Conservation (phyloP, 768 basidiomycete species). For the Pholiota molesta region DNA sequence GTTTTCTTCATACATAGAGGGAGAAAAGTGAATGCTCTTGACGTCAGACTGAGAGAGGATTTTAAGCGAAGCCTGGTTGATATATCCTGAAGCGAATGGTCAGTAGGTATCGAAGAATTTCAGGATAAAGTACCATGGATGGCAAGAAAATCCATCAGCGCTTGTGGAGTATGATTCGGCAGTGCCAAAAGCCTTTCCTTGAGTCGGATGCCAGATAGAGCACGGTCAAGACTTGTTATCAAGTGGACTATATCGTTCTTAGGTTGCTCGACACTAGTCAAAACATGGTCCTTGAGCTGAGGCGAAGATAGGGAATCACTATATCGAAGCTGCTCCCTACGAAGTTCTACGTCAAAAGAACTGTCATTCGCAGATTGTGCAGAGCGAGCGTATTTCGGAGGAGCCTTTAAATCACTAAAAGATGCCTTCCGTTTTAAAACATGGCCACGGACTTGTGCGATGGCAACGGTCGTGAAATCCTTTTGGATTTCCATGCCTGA, state of each 20-base stretch:
- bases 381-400: conserved; percentile 49
- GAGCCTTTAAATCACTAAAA: conserved; percentile 46
- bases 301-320: conserved; percentile 18
- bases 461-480: background rate
- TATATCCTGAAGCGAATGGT: conserved; percentile 38
- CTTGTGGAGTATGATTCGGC: conserved; percentile 39
- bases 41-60: conserved; percentile 51
- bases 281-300: background rate
- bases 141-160: conserved; percentile 42
- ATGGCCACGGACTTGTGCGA: conserved; percentile 17
- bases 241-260: conserved; percentile 32
- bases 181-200: conserved; percentile 40
- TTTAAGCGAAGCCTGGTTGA: conserved; percentile 47
- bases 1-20: conserved; percentile 48
- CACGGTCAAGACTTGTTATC: conserved; percentile 39
- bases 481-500: background rate
- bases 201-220: conserved; percentile 53
- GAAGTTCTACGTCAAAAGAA: conserved; percentile 47
- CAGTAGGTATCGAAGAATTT: background rate
- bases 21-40: conserved; percentile 43
- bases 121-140: conserved; percentile 31
- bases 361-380: conserved; percentile 41
- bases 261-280: background rate
- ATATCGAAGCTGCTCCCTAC: conserved; percentile 36
- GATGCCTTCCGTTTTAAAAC: conserved; percentile 31